These are phyloP conservation scores for Colletotrichum sansevieriae DNA, from an alignment of 2,329 filamentous ascomycete genomes.

Conservation along the genomic window DNA sequence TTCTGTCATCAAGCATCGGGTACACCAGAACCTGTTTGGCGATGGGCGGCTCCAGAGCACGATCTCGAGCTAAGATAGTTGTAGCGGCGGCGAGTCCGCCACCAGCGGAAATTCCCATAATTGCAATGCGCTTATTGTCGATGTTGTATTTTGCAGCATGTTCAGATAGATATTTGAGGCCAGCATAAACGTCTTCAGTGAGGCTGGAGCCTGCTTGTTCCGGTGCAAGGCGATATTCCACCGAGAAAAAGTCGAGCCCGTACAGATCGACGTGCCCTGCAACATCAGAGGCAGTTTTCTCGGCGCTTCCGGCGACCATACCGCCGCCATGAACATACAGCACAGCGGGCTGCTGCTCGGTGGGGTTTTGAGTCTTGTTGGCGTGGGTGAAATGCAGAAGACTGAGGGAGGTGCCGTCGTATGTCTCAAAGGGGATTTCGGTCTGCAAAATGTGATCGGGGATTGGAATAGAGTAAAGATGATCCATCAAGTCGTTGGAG, in stretches of 20 bases:
- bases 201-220: constrained; percentile 53
- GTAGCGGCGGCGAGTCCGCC: constrained; percentile 43
- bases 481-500: neutral
- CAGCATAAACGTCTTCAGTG: constrained; percentile 53
- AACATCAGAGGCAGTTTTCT: constrained; percentile 45
- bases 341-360: constrained; percentile 46
- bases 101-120: constrained; percentile 45
- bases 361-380: neutral
- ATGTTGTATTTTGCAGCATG: constrained; percentile 44
- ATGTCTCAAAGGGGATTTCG: constrained; percentile 39
- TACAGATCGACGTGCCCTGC: constrained; percentile 45
- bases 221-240: constrained; percentile 59
- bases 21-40: constrained; percentile 51
- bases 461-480: neutral
- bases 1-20: constrained; percentile 52
- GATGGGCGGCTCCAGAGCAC: constrained; percentile 45
- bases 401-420: constrained; percentile 40
- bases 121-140: constrained; percentile 42
- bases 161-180: constrained; percentile 44
- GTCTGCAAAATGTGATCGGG: constrained; percentile 32
- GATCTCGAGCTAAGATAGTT: constrained; percentile 56
- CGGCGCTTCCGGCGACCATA: constrained; percentile 50
- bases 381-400: constrained; percentile 41
- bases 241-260: constrained; percentile 51
- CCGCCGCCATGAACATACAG: constrained; percentile 58